Percentiles rank a stretch among this genome's conserved stretches.
These are phyloP conservation scores for Cladosporium sp. DNA, from an alignment of 2,329 filamentous ascomycete genomes.

Conservation along the genomic window DNA sequence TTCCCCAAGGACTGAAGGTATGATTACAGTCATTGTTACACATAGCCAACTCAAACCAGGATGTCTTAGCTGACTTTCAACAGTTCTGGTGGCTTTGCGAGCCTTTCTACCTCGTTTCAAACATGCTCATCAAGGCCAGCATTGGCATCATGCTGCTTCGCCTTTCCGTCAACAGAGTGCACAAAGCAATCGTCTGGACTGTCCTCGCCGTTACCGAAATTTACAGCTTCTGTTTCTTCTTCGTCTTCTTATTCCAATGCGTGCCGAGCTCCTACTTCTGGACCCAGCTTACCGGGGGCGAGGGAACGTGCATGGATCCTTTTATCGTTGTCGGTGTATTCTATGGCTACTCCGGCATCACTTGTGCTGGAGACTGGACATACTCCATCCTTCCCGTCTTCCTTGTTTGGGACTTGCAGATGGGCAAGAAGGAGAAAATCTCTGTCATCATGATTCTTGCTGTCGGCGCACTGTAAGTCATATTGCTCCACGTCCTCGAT, in stretches of 20 bases:
- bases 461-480: conserved; percentile 32
- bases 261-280: conserved; percentile 24
- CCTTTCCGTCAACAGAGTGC: conserved; percentile 18
- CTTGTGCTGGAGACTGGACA: conserved; percentile 24
- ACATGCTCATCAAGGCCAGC: conserved; percentile 26
- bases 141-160: conserved; percentile 26
- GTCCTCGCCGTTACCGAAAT: conserved; percentile 22
- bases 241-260: conserved; percentile 26
- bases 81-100: conserved; percentile 41
- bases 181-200: conserved; percentile 20
- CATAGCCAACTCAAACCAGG: neutral
- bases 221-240: conserved; percentile 25
- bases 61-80: neutral
- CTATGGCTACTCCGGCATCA: conserved; percentile 24
- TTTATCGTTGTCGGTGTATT: conserved; percentile 15
- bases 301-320: conserved; percentile 21
- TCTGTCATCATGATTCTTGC: conserved; percentile 35
- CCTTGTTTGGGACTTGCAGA: conserved; percentile 34
- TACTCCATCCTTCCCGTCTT: conserved; percentile 33
- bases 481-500: neutral
- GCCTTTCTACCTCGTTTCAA: conserved; percentile 24
- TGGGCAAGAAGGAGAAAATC: conserved; percentile 32
- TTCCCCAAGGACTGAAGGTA: conserved; percentile 22
- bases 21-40: neutral
- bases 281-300: conserved; percentile 21